Evolutionary conservation across 2,329 filamentous ascomycete genomes (phyloP).

Genomic region (Fulvia fulva): DNA sequence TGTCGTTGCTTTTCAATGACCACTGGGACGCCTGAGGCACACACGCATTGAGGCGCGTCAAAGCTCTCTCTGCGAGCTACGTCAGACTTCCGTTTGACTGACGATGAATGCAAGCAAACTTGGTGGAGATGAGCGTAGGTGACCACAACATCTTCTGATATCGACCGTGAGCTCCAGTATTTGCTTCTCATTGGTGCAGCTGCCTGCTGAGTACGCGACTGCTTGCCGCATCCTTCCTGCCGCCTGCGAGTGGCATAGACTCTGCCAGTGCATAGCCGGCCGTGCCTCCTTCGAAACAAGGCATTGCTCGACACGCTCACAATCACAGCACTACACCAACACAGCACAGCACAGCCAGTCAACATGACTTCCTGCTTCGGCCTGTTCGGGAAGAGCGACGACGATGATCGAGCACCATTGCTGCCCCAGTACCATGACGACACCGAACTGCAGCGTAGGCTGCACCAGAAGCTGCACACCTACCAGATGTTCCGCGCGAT

Average conservation of each 20-base stretch:
- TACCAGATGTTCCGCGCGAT: constrained; percentile 88
- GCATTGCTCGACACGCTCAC: neutral
- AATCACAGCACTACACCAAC: neutral
- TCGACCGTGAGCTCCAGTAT: neutral
- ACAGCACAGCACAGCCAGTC: constrained; percentile 4
- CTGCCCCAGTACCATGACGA: constrained; percentile 81
- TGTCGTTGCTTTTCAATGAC: neutral
- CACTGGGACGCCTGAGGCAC: neutral
- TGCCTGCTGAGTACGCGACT: constrained; percentile 1
- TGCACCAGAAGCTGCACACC: constrained; percentile 86
- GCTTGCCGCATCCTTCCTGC: neutral
- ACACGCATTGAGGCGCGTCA: neutral
- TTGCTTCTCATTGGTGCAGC: neutral
- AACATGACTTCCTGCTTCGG: constrained; percentile 64
- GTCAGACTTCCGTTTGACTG: neutral
- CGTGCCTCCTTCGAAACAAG: neutral
- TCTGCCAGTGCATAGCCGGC: neutral
- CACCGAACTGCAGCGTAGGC: constrained; percentile 68
- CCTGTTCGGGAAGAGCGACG: constrained; percentile 44
- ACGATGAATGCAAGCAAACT: neutral
- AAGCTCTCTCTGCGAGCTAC: neutral
- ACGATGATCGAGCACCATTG: constrained; percentile 66
- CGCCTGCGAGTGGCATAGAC: neutral
- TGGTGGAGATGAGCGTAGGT: neutral
- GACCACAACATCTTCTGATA: neutral